Base-by-base conservation (phyloP, 345 rosid genomes). In the Hevea brasiliensis region DNA sequence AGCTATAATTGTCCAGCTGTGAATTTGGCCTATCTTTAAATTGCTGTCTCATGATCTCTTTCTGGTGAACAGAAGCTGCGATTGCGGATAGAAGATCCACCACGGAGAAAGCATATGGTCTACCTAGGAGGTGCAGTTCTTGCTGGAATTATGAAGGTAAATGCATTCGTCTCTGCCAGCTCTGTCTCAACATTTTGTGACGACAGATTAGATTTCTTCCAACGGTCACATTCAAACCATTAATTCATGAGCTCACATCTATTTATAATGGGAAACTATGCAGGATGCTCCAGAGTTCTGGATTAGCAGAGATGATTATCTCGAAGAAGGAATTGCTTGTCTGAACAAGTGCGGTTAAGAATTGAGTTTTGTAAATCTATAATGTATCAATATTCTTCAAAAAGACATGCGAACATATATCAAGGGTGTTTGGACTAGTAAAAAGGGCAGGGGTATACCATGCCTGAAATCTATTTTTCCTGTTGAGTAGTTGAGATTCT, bases 281-380 rank as follows among this genome's bases (percentile, higher is more conserved):
- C 87, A 95, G 99, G 99, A 95, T 71, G 85, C 94, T 70, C 99
- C 99, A 40, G 98, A 95, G 81, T 95, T 92, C 80, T 91, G 99
- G 99, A 89, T 95, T 77, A 91, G 81, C 85, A 86, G 89, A 85
- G 99, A 95, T 64, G 97, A 95, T 77, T 92, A 91, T 74, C 41
- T 87, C 75, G 98, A 95, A 85, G 96, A 95, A 83, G 98, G 99
- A 71, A 61, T 89, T 57, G 80, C 78, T 76, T 91, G 98, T 81
- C 77, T 95, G 68, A 87, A 87, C 85, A 90, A 87, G 83, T 89
- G 92, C 77, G 83, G 90, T 50, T 91, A 85, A 81, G 85, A 87
- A 61, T 85, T 74, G 79, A 45, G 18, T 20, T 57, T 6, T 24
- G 18, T 57, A 24, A 26, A 11, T 57, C 32, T 23, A 26, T 57